Percentiles rank a stretch among this genome's conserved stretches.
Evolutionary conservation across 164 flowering plant species (phyloP).

Genomic region (Amborella trichopoda): DNA sequence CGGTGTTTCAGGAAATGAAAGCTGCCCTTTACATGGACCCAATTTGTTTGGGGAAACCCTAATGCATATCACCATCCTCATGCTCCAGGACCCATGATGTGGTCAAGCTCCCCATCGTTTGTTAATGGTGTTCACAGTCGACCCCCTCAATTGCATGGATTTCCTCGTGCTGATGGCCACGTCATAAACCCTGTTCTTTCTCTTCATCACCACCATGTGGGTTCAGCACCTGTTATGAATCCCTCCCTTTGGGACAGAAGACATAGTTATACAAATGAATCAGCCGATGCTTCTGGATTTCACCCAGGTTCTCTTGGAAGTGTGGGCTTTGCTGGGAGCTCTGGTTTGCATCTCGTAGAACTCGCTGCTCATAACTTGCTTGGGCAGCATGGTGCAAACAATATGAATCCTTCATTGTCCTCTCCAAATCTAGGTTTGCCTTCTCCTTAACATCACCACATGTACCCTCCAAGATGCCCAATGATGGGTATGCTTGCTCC

Average conservation of each 20-base stretch:
- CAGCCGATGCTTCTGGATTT: slow-evolving; percentile 49
- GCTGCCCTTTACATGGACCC: slow-evolving; percentile 41
- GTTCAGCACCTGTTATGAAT: slow-evolving; percentile 77
- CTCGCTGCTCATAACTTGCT: slow-evolving; percentile 54
- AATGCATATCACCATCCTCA: slow-evolving; percentile 41
- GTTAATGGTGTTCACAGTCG: slow-evolving; percentile 45
- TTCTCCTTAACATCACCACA: slow-evolving; percentile 52
- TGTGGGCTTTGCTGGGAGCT: slow-evolving; percentile 38
- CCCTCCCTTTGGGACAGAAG: slow-evolving; percentile 68
- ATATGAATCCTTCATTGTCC: slow-evolving; percentile 41
- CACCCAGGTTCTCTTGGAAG: slow-evolving; percentile 73
- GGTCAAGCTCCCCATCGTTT: slow-evolving; percentile 69
- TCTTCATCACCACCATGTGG: slow-evolving; percentile 53
- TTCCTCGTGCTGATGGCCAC: slow-evolving; percentile 33
- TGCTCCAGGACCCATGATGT: slow-evolving; percentile 36
- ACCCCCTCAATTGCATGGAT: slow-evolving; percentile 27
- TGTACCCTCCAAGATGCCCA: slow-evolving; percentile 62
- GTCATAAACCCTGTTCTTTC: slow-evolving; percentile 41
- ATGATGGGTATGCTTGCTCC: slow-evolving; percentile 44
- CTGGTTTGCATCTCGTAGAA: slow-evolving; percentile 48
- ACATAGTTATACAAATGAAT: slow-evolving; percentile 45
- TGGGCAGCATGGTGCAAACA: slow-evolving; percentile 41
- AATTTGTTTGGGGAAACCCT: slow-evolving; percentile 39
- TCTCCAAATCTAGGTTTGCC: slow-evolving; percentile 40
- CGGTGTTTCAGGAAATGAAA: slow-evolving; percentile 55